A percentile compares a stretch with the other conserved stretches of the same genome.
phyloP scores from a whole-genome alignment of 2,329 filamentous ascomycete genomes.

The Scleromitrula shiraiana region DNA sequence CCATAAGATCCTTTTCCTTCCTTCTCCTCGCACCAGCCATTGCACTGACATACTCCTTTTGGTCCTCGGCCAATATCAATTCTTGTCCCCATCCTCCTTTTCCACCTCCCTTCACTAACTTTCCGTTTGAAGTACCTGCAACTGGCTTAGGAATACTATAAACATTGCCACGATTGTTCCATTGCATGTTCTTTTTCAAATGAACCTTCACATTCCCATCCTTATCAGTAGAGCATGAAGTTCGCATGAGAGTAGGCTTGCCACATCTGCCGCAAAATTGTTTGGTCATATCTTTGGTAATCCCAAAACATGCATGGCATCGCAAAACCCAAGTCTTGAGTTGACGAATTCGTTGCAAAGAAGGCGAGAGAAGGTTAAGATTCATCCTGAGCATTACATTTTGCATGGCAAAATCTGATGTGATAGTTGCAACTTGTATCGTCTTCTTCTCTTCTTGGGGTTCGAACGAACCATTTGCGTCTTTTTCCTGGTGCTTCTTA shows the following conservation, averaged over 20 bases:
- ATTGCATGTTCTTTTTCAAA: constrained; percentile 91
- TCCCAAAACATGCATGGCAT: constrained; percentile 88
- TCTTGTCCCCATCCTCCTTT: constrained; percentile 80
- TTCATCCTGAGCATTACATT: constrained; percentile 94
- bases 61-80: constrained; percentile 84
- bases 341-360: constrained; percentile 70
- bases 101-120: constrained; percentile 60
- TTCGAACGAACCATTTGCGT: constrained; percentile 42
- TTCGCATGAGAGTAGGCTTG: constrained; percentile 75
- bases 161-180: constrained; percentile 86
- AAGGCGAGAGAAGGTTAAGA: constrained; percentile 75
- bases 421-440: constrained; percentile 85
- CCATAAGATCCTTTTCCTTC: constrained; percentile 80
- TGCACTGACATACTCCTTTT: constrained; percentile 78
- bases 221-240: constrained; percentile 75
- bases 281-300: constrained; percentile 73
- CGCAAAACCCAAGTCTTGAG: constrained; percentile 85
- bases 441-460: constrained; percentile 48
- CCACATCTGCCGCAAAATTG: constrained; percentile 94
- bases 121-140: constrained; percentile 72
- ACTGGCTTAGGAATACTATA: constrained; percentile 90
- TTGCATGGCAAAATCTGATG: constrained; percentile 95
- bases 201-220: constrained; percentile 77
- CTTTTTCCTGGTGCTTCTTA: constrained; percentile 69
- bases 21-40: constrained; percentile 54